Base-by-base conservation (phyloP, 192 early-diverging fungal species). In the Chytriomyces sp. region DNA sequence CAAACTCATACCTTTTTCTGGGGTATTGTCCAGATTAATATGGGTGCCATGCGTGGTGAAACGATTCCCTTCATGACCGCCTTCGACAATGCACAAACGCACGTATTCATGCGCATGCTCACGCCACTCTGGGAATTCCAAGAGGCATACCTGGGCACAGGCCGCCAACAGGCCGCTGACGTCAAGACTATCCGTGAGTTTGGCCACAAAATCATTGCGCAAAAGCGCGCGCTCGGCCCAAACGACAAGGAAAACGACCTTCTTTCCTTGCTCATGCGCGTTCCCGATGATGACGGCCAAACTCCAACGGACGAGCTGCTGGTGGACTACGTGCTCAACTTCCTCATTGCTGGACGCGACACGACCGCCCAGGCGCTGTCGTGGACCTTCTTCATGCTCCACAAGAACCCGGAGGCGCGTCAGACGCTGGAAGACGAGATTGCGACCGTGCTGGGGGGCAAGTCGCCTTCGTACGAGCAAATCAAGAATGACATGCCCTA, bases 301-400 rank as follows among this genome's bases (percentile, higher is more conserved):
- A 10, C 19, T 5, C 66, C 62, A 2, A 53, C 38, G 26, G 79
- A 83, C 37, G 71, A 80, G 19, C 19, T 31, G 32, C 74, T 81
- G 52, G 44, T 54, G 28, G 82, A 83, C 49, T 44, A 72, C 34
- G 79, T 83, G 5, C 33, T 83, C 12, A 81, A 80, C 52, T 78
- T 83, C 39, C 60, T 82, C n/a, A 79, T 82, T 75, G 81, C 78
- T 41, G 78, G 79, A 26, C 77, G 89, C 63, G 80, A 88, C 76
- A 80, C 88, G 37, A 87, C 88, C 39, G 80, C 91, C 26, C 81
- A 88, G 70, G 81, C 80, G 2, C 72, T 89, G 5, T 69, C 68
- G 19, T 89, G 89, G 86, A 82, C 85, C 59, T 70, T 84, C 34
- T 82, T 78, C 52, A 36, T 65, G 28, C 69, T 90, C 7, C 61